Evolutionary conservation across 2,329 filamentous ascomycete species (phyloP).

Genomic region (Botryotinia globosa): DNA sequence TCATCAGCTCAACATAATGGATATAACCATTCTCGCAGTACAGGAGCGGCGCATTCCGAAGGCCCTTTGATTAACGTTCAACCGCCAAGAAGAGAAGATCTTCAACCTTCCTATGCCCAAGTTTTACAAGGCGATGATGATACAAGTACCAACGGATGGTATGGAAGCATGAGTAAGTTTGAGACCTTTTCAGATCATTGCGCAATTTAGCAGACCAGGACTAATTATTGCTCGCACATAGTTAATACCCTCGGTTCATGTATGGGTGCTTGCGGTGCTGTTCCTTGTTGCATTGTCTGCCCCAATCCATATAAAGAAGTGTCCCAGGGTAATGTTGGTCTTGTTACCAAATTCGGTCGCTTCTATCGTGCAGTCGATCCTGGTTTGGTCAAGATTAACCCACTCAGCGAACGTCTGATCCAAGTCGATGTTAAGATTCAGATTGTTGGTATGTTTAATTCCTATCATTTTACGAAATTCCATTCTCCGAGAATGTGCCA

Average conservation of each 20-base stretch:
- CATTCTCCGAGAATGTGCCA: neutral
- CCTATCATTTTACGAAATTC: neutral
- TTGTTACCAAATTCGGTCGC: constrained; percentile 91
- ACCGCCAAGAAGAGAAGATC: constrained; percentile 76
- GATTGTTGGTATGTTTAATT: constrained; percentile 62
- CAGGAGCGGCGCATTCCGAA: constrained; percentile 30
- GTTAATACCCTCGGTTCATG: constrained; percentile 71
- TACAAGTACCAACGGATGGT: constrained; percentile 80
- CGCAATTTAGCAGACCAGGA: neutral
- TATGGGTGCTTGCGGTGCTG: constrained; percentile 76
- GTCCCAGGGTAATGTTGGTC: constrained; percentile 86
- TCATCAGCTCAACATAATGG: constrained; percentile 21
- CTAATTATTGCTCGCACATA: constrained; percentile 34
- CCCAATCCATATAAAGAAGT: constrained; percentile 97
- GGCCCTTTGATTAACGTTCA: constrained; percentile 64
- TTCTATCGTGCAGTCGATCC: constrained; percentile 97
- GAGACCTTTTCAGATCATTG: neutral
- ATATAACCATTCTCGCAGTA: constrained; percentile 24
- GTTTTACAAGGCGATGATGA: constrained; percentile 59
- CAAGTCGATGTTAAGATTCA: constrained; percentile 99
- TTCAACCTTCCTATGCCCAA: constrained; percentile 70
- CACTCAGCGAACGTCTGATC: constrained; percentile 82
- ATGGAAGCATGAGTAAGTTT: constrained; percentile 75
- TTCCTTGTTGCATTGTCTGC: constrained; percentile 88
- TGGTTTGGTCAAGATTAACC: constrained; percentile 96